Conservation (phyloP, 192 early-diverging fungal genomes). For the Coemansia sp. region DNA sequence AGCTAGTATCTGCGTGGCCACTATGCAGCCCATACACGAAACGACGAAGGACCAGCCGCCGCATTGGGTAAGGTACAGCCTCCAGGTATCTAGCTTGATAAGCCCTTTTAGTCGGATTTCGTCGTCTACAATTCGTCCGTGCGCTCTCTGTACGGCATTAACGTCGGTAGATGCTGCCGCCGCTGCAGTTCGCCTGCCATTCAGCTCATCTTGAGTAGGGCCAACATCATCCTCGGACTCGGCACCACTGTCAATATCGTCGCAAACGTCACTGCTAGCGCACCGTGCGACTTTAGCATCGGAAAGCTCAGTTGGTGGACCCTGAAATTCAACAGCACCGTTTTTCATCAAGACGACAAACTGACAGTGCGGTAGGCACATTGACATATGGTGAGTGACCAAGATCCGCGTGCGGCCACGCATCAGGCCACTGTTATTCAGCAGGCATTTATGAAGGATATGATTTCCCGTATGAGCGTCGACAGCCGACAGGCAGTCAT, state of each 20-base stretch:
- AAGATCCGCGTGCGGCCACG: slow-evolving; percentile 72
- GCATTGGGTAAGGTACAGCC: slow-evolving; percentile 66
- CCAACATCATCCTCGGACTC: not conserved
- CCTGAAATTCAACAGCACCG: slow-evolving; percentile 41
- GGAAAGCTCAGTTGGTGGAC: slow-evolving; percentile 5
- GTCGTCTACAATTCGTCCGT: slow-evolving; percentile 67
- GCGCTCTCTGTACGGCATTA: slow-evolving; percentile 24
- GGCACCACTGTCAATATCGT: slow-evolving; percentile 9
- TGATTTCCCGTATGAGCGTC: slow-evolving; percentile 90
- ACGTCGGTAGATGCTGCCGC: not conserved
- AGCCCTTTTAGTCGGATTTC: slow-evolving; percentile 76
- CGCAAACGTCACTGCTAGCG: not conserved
- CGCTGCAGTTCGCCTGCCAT: not conserved
- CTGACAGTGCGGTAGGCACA: slow-evolving; percentile 58
- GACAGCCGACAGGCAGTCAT: slow-evolving; percentile 90
- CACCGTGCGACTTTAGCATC: too few relatives aligned
- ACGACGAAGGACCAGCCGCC: slow-evolving; percentile 63
- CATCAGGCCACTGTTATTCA: slow-evolving; percentile 57
- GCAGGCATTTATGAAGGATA: slow-evolving; percentile 74
- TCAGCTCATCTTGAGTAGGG: slow-evolving; percentile 24
- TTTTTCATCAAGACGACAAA: slow-evolving; percentile 62
- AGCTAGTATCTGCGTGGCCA: slow-evolving; percentile 48
- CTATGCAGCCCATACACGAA: slow-evolving; percentile 52
- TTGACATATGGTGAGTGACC: slow-evolving; percentile 80
- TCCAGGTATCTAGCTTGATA: slow-evolving; percentile 70